Evolutionary conservation across 192 early-diverging fungal species (phyloP), one percentile per base, ranked within the genome.

Genomic region (Obelidium mucronatum): DNA sequence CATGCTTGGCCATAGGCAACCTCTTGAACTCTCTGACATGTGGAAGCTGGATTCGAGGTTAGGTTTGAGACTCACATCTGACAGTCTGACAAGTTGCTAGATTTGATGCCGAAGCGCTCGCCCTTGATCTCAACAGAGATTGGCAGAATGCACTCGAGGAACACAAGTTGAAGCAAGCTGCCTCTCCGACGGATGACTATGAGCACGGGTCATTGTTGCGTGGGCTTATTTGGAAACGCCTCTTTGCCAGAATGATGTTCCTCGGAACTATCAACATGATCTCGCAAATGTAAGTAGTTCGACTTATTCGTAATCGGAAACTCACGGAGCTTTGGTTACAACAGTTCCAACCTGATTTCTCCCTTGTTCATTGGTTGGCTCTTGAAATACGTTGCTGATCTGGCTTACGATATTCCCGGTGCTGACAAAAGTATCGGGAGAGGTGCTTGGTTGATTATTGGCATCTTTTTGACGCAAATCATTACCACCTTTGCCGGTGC

Each of bases 1-100:
- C 53, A 19, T 76, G 5, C 40, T n/a, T 8, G 92, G 85, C 33
- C 80, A 80, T 48, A 83, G 71, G 60, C 79, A 85, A 31, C 83
- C 84, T 34, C 83, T 95, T 33, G 85, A 87, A 11, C 78, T 82
- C 19, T 55, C 76, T 36, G 90, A 95, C 54, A 67, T 95, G 52
- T 89, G 87, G 78, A 58, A 74, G 4, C 76, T 95, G 22, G 73
- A 72, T 36, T n/a, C 22, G 11, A 55, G 70, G 70, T 72, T 11
- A 24, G 51, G 40, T 56, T 36, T 72, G 22, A 1, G 13, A 59
- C 22, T n/a, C 28, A 34, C 22, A 61, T 72, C 33, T 52, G 22
- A 37, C n/a, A n/a, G 5, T 33, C 37, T 37, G 24, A 19, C 40
- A 44, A n/a, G 11, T 1, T 65, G 65, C 37, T 19, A 42, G 65